phyloP scores from a whole-genome alignment of 176 grass and related monocot genomes.

The Guadua angustifolia region DNA sequence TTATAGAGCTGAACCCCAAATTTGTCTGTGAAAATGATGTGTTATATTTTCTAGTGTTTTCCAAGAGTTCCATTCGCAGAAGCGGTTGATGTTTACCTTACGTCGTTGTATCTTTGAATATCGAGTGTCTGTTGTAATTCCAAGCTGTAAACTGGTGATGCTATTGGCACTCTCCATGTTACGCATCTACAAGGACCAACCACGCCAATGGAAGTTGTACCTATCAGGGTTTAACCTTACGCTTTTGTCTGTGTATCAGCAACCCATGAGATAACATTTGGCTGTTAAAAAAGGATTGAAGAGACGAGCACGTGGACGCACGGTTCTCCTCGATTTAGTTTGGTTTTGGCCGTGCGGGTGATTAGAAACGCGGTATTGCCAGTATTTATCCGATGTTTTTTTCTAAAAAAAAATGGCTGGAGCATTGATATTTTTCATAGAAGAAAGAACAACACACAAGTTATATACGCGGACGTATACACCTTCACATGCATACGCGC shows the following conservation, averaged over 20 bases:
- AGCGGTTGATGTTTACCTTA: neutral
- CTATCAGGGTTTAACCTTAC: too few relatives aligned
- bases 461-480: too few relatives aligned
- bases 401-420: too few relatives aligned
- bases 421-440: too few relatives aligned
- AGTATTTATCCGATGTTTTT: too few relatives aligned
- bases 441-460: too few relatives aligned
- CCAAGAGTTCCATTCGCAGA: neutral
- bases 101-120: slow-evolving; percentile 9
- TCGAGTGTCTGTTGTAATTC: neutral
- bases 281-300: neutral
- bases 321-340: neutral
- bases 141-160: slow-evolving; percentile 2
- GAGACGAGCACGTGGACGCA: neutral
- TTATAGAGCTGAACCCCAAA: neutral
- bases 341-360: too few relatives aligned
- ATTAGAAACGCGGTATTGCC: too few relatives aligned
- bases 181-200: neutral
- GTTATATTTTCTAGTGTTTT: neutral
- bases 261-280: too few relatives aligned
- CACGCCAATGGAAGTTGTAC: neutral
- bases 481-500: too few relatives aligned
- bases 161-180: neutral
- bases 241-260: too few relatives aligned
- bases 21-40: slow-evolving; percentile 16